Percentiles rank a stretch among this genome's conserved stretches.
Evolutionary conservation across 192 early-diverging fungal species (phyloP).

Genomic region (Umbelopsis ramanniana): DNA sequence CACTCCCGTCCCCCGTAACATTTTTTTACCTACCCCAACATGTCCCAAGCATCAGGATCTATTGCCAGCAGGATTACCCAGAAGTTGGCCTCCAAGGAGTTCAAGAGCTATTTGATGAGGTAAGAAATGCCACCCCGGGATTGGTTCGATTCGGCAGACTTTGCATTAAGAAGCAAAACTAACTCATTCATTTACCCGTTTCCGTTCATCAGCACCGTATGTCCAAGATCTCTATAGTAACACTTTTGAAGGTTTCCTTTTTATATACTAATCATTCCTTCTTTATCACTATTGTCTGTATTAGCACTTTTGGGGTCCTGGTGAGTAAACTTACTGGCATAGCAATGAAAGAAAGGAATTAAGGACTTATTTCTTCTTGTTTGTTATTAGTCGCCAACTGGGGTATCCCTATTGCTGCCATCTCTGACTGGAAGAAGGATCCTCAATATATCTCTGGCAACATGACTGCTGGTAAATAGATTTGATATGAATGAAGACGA

Average conservation of each 20-base stretch:
- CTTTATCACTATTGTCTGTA: neutral
- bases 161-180: no score
- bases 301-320: slow-evolving; percentile 64
- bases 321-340: slow-evolving; percentile 25
- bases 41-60: slow-evolving; percentile 49
- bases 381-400: slow-evolving; percentile 71
- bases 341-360: neutral
- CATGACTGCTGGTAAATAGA: slow-evolving; percentile 80
- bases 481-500: neutral
- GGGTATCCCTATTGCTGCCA: slow-evolving; percentile 96
- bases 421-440: slow-evolving; percentile 88
- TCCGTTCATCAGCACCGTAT: slow-evolving; percentile 11
- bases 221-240: neutral
- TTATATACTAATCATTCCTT: neutral
- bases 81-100: slow-evolving; percentile 63
- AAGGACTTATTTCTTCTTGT: neutral
- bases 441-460: slow-evolving; percentile 92
- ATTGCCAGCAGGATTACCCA: slow-evolving; percentile 46
- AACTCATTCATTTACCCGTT: no score
- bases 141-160: no score
- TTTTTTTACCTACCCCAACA: slow-evolving; percentile 16
- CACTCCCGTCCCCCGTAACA: slow-evolving; percentile 18
- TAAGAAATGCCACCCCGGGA: slow-evolving; percentile 16
- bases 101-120: slow-evolving; percentile 75
- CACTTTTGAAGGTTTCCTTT: neutral